Evolutionary conservation across 164 flowering plant genomes (phyloP).

Genomic region (Pachysandra terminalis): DNA sequence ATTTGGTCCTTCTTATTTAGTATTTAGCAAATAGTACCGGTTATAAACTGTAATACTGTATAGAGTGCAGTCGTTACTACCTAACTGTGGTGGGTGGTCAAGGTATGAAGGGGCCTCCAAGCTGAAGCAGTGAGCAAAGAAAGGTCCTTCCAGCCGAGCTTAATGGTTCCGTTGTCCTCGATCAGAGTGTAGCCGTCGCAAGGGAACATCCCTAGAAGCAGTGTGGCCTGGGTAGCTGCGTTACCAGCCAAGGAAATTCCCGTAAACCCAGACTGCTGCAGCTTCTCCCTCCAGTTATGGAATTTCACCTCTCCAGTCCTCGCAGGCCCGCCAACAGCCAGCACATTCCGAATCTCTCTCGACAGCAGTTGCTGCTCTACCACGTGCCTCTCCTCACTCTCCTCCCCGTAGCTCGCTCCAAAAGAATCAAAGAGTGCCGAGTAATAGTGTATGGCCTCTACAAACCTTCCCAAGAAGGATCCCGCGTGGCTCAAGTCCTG

Average conservation of each 20-base stretch:
- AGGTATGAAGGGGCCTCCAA: slow-evolving; percentile 63
- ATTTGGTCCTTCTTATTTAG: no score
- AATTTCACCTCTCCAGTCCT: slow-evolving; percentile 71
- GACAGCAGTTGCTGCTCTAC: slow-evolving; percentile 94
- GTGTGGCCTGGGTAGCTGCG: slow-evolving; percentile 90
- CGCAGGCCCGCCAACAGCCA: slow-evolving; percentile 79
- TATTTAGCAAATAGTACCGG: no score
- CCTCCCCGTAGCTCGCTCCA: slow-evolving; percentile 93
- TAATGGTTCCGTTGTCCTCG: slow-evolving; percentile 89
- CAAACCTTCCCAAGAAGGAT: slow-evolving; percentile 81
- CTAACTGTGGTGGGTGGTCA: background rate
- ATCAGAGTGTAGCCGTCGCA: slow-evolving; percentile 88
- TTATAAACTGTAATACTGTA: no score
- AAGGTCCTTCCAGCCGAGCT: slow-evolving; percentile 98
- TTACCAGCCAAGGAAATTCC: slow-evolving; percentile 84
- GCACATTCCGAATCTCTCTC: slow-evolving; percentile 65
- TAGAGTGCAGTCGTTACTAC: background rate
- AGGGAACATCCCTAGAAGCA: slow-evolving; percentile 92
- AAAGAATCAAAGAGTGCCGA: slow-evolving; percentile 94
- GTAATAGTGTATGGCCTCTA: slow-evolving; percentile 97
- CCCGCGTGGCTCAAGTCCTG: slow-evolving; percentile 92
- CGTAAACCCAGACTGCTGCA: slow-evolving; percentile 75
- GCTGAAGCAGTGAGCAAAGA: slow-evolving; percentile 96
- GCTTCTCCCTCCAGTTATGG: slow-evolving; percentile 86
- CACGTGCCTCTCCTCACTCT: slow-evolving; percentile 89